phyloP scores from a whole-genome alignment of 176 grass and related monocot genomes.

The Cenchrus purpureus region DNA sequence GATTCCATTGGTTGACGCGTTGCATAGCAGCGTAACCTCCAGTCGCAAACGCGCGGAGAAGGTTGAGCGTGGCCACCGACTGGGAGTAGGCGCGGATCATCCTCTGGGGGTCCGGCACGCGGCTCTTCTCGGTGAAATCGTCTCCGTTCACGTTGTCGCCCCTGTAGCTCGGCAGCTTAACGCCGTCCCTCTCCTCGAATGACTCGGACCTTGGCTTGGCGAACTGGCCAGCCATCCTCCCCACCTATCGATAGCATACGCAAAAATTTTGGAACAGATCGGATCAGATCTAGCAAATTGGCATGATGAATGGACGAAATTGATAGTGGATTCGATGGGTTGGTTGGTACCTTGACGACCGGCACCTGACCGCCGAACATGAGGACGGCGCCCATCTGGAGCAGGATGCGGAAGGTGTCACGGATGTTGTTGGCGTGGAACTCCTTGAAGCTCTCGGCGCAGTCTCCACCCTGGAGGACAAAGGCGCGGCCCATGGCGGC shows the following conservation, averaged over 20 bases:
- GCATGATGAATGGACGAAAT: background rate
- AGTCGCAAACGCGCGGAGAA: constrained; percentile 88
- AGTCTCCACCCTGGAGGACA: constrained; percentile 92
- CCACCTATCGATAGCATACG: constrained; percentile 47
- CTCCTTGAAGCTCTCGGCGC: constrained; percentile 99
- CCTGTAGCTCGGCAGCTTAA: constrained; percentile 94
- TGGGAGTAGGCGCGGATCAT: constrained; percentile 89
- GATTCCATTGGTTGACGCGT: constrained; percentile 88
- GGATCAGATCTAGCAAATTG: constrained; percentile 46
- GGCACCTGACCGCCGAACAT: constrained; percentile 98
- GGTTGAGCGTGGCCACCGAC: constrained; percentile 84
- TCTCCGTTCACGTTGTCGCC: constrained; percentile 95
- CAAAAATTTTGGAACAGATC: constrained; percentile 22
- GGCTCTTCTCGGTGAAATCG: constrained; percentile 71
- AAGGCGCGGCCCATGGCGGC: constrained; percentile 89
- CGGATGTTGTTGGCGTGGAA: constrained; percentile 98
- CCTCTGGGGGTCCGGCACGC: constrained; percentile 80
- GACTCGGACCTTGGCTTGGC: constrained; percentile 84
- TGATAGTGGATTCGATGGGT: background rate
- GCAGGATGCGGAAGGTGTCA: constrained; percentile 94
- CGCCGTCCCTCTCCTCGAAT: constrained; percentile 82
- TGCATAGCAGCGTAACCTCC: constrained; percentile 97
- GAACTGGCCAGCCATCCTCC: constrained; percentile 97
- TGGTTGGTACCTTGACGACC: constrained; percentile 70
- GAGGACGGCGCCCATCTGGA: constrained; percentile 97